Evolutionary conservation across 208 protist genomes (phyloP), one percentile per base, ranked within the genome.

Genomic region (Tetramitus jugosus): DNA sequence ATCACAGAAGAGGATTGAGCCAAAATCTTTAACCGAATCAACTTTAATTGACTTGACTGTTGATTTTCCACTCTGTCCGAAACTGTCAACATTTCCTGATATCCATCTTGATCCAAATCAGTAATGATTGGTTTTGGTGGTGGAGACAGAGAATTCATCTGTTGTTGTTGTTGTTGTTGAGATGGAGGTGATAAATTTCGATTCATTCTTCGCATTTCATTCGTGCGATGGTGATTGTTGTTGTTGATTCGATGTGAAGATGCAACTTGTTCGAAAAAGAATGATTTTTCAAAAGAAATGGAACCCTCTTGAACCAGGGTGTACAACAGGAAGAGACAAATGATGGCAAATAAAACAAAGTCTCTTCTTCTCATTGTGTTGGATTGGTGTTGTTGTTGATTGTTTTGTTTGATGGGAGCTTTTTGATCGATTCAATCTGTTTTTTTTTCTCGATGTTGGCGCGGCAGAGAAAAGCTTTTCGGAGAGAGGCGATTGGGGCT

Each of bases 61-160:
- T 56, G 20, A 20, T 26, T 56, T 56, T 20, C 10, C 49, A 26
- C 10, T 56, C 49, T 56, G 10, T 56, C 10, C 10, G 49, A 56
- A 56, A 26, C 65, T 40, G 49, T 71, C 33, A 4, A 35, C 65
- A 71, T 23, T 49, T 23, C 39, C 20, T 7, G 40, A 49, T 10
- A 82, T 46, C 79, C 79, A 53, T 81, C 78, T 29, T 78, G 43
- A 78, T 81, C 46, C 29, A 82, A 35, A 72, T 82, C 79, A 14
- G 69, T 79, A 14, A 82, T 77, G 20, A 82, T 60, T 13, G 79
- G 79, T 35, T 78, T 78, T 61, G 79, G 79, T 52, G 61, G 31
- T 67, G 26, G 35, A 35, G 20, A 49, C 35, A 29, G 31, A 71
- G n/a, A 71, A 46, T 71, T 29, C 31, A 17, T 71, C 26, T 13